Evolutionary conservation across 106 monocot species (phyloP), one percentile per base, ranked within the genome.

Genomic region (Allium fistulosum): DNA sequence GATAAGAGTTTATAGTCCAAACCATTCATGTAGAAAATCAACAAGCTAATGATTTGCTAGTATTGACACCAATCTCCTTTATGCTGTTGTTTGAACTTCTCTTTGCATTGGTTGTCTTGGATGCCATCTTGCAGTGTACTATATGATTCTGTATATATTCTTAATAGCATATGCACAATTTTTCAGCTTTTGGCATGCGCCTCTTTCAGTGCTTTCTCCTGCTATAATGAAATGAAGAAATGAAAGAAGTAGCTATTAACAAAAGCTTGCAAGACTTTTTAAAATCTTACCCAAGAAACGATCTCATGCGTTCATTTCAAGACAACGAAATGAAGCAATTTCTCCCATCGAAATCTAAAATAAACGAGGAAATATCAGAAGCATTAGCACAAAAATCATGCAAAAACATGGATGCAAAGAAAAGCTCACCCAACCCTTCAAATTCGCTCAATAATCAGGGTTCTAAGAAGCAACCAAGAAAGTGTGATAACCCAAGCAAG

Each of bases 341-440:
- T 49, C 61, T 22, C 51, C 18, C 68, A 51, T 81, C 69, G 69
- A 91, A 80, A 73, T 79, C 68, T 74, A 90, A 84, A 74, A 63
- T 61, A 27, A 65, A 53, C 15, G 96, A 86, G 17, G 80, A 85
- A 12, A 49, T 71, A n/a, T 69, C 68, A 26, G 88, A 88, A 66
- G 17, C 63, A 62, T 53, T 47, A 68, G 58, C 74, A 46, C 53
- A 17, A 53, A 81, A 74, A 66, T 76, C 75, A 73, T 71, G 62
- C 72, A 92, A 88, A 72, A 92, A 76, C 63, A 11, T 61, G 37
- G 87, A 87, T 45, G 60, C 76, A 63, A 80, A 74, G 65, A 92
- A 78, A 68, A 59, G 61, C 26, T 69, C 63, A 73, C 79, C 74
- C 15, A 65, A 57, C 55, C 51, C 69, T 76, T 76, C 66, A 68